Base-by-base conservation (phyloP, 2,329 filamentous ascomycete genomes). In the Paecilomyces sp. region DNA sequence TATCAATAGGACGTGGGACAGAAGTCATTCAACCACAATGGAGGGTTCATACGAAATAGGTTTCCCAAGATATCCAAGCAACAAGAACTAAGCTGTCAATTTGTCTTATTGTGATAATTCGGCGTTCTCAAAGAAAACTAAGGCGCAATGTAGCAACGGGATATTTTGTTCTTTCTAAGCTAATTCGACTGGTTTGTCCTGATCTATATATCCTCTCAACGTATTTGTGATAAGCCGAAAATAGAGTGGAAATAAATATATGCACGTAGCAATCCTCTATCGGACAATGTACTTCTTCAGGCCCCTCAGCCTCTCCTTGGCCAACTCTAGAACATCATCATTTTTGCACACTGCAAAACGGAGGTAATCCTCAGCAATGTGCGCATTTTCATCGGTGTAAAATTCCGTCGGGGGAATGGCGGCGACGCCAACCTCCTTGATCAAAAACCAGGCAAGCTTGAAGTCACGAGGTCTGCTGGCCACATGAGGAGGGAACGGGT, bases 361-460 rank as follows among this genome's bases (percentile, higher is more conserved):
- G 69, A 99, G 82, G 78, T 95, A 99, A 68, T 97, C 89, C 80
- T 97, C 90, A 0, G 90, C 94, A 67, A 97, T 85, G 68, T 90
- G 86, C 30, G 89, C 86, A 70, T 96, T 96, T 52, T 76, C 79
- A 18, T 91, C 87, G 0, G 93, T 97, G 74, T 97, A 97, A 76
- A 99, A 99, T 76, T 99, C 94, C 0, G 92, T 96, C 0, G 94
- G 94, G 18, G 94, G 94, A 63, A 99, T 97, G 8, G 93, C 92
- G 2, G 94, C 94, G 30, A 99, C 91, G 9, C 94, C 94, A 22
- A 99, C 81, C 79, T 99, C 93, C 74, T 92, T 92, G 76, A 99
- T 99, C 68, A 97, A 78, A 79, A 97, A 97, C 93, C 93, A 99
- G 36, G 87, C 86, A 54, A 99, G 84, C 81, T 96, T 91, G 79